Base-by-base conservation (phyloP, 805 yeast genomes). In the Isabelozyma heimii region DNA sequence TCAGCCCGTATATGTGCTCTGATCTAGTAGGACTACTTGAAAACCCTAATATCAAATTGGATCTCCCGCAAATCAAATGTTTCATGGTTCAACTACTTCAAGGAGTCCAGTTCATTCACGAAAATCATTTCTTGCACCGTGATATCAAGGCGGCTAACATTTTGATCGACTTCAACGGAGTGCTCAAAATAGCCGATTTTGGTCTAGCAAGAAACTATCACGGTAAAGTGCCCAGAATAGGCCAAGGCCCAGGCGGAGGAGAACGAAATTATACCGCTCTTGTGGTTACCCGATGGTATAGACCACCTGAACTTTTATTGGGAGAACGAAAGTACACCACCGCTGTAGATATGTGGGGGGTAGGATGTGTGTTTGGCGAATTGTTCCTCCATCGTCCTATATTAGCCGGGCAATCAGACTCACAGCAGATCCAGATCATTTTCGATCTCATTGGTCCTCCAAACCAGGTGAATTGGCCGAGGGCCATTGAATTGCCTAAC, bases 101-200 rank as follows among this genome's bases (percentile, higher is more conserved):
- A 46, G 99, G 98, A 7, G 77, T 94, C 37, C 82, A 87, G 51
- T 94, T 85, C 61, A 81, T 94, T 28, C 99, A 94, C 62, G 67
- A 70, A 9, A 70, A 74, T 37, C 67, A 71, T 26, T 81, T 72
- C 54, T 70, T 81, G 50, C 99, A 94, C 65, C 78, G 99, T 49
- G 99, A 94, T 62, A 89, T 94, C 50, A 94, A 94, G 66, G 91
- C 98, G 0, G 97, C 99, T n/a, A 94, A 94, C 60, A 87, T 94
- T 33, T 76, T 94, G 37, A 77, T 94, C 8, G 91, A 87, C 59
- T 80, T 76, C 46, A 70, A 76, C 45, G 99, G 99, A 0, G 71
- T 82, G 8, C 74, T 95, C 37, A 92, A 92, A 60, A 82, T 94
- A 43, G 99, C 97, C 2, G 99, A 94, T 69, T 95, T 94, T 65